Evolutionary conservation across 768 basidiomycete genomes (phyloP).

Genomic region (Pleurotus eryngii): DNA sequence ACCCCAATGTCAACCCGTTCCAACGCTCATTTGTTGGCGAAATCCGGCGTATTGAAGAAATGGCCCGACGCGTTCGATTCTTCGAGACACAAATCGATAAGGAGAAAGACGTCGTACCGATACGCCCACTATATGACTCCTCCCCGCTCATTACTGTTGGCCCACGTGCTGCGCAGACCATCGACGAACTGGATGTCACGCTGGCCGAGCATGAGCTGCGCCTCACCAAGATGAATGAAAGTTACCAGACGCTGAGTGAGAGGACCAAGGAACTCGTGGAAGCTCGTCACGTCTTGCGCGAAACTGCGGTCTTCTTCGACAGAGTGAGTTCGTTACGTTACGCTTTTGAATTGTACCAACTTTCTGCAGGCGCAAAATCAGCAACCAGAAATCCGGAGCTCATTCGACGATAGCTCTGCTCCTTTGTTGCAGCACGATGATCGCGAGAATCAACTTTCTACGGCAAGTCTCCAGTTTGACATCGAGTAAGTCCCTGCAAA

Average conservation of each 20-base stretch:
- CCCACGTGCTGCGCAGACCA: constrained; percentile 87
- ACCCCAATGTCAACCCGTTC: constrained; percentile 93
- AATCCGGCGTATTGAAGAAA: constrained; percentile 93
- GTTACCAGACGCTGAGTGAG: constrained; percentile 85
- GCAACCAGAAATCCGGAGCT: constrained; percentile 76
- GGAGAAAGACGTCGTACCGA: constrained; percentile 77
- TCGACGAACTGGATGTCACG: constrained; percentile 89
- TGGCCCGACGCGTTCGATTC: constrained; percentile 91
- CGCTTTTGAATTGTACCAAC: constrained; percentile 9
- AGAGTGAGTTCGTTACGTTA: constrained; percentile 46
- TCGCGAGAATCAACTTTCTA: constrained; percentile 60
- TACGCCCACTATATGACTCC: constrained; percentile 84
- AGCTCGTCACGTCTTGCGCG: constrained; percentile 89
- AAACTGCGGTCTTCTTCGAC: constrained; percentile 96
- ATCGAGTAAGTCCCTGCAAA: constrained; percentile 62
- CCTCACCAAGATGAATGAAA: constrained; percentile 86
- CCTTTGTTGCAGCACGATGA: constrained; percentile 93
- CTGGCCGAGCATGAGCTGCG: constrained; percentile 84
- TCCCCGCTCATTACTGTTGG: constrained; percentile 86
- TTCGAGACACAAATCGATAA: constrained; percentile 83
- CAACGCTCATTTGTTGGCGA: constrained; percentile 98
- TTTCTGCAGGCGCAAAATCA: constrained; percentile 67
- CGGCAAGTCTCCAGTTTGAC: constrained; percentile 64
- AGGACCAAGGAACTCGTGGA: constrained; percentile 85
- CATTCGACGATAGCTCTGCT: constrained; percentile 88